These are phyloP conservation scores for Ustilago hordei DNA, from an alignment of 1,284 basidiomycete species.

Conservation along the genomic window DNA sequence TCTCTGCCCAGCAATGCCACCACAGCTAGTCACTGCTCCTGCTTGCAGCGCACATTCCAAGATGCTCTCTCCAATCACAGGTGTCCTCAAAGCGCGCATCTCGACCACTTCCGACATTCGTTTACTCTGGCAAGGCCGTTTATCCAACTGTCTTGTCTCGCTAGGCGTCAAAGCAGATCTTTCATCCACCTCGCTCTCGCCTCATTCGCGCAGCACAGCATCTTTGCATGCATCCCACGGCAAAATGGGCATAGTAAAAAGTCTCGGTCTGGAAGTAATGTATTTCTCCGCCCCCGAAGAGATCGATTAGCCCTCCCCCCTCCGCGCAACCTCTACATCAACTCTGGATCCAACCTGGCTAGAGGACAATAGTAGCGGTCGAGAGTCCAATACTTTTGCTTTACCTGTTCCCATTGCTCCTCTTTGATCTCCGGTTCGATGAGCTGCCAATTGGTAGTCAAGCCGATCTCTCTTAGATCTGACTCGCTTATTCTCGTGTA, in stretches of 20 bases:
- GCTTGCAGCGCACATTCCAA: not conserved
- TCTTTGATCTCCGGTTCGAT: conserved; percentile 73
- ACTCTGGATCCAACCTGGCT: conserved; percentile 26
- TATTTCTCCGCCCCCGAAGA: conserved; percentile 75
- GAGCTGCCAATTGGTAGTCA: conserved; percentile 77
- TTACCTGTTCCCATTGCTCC: conserved; percentile 65
- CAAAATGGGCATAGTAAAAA: conserved; percentile 73
- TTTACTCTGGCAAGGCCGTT: conserved; percentile 91
- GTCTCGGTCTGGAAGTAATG: conserved; percentile 88
- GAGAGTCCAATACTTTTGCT: conserved; percentile 63
- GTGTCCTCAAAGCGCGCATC: conserved; percentile 88
- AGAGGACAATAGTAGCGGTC: conserved; percentile 54
- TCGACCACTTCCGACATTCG: conserved; percentile 82
- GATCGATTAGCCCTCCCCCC: not conserved
- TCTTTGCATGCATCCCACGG: not conserved
- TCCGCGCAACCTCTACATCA: not conserved
- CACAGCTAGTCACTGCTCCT: not conserved
- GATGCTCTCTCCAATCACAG: conserved; percentile 73
- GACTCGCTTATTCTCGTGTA: conserved; percentile 87
- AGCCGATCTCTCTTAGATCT: conserved; percentile 84
- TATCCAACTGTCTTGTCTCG: conserved; percentile 88
- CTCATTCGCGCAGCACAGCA: not conserved
- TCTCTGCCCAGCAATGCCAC: not conserved
- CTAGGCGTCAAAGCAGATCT: conserved; percentile 89
- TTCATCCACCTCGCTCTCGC: conserved; percentile 73